Conservation (phyloP, 352 stramenopile species). For the Albugo laibachii region DNA sequence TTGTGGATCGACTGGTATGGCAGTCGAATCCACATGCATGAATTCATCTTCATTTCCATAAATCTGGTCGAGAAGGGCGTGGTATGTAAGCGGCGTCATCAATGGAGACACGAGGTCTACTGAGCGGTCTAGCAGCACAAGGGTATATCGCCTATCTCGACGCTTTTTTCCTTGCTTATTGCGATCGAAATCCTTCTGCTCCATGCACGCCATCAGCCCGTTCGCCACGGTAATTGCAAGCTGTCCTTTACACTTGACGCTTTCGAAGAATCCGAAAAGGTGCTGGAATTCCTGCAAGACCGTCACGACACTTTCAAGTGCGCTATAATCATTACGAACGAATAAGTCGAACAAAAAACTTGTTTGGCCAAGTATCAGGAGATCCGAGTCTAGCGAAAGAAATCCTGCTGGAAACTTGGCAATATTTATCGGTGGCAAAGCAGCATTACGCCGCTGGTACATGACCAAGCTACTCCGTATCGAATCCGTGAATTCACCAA, state of each 20-base stretch:
- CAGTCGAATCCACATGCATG: not conserved
- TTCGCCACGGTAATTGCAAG: conserved; percentile 44
- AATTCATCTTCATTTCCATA: conserved; percentile 43
- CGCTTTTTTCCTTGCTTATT: not conserved
- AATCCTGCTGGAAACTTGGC: conserved; percentile 7
- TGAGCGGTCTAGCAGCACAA: conserved; percentile 46
- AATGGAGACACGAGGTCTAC: conserved; percentile 50
- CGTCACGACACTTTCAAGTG: conserved; percentile 21
- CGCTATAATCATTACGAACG: conserved; percentile 21
- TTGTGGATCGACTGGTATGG: not conserved
- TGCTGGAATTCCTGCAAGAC: conserved; percentile 33
- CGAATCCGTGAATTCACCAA: too few relatives aligned
- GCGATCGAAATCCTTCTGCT: conserved; percentile 3
- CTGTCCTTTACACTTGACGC: conserved; percentile 71
- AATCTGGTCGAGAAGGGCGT: conserved; percentile 43
- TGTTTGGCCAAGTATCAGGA: conserved; percentile 35
- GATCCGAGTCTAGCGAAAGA: conserved; percentile 31
- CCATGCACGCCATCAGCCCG: conserved; percentile 33
- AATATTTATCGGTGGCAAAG: not conserved
- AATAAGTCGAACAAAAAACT: conserved; percentile 30
- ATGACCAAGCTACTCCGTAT: too few relatives aligned
- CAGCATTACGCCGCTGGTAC: too few relatives aligned
- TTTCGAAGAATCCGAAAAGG: conserved; percentile 26
- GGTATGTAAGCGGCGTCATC: conserved; percentile 46
- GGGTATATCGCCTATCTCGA: conserved; percentile 11